Base-by-base conservation (phyloP, 208 protist species). In the Herpetomonas tarakana region DNA sequence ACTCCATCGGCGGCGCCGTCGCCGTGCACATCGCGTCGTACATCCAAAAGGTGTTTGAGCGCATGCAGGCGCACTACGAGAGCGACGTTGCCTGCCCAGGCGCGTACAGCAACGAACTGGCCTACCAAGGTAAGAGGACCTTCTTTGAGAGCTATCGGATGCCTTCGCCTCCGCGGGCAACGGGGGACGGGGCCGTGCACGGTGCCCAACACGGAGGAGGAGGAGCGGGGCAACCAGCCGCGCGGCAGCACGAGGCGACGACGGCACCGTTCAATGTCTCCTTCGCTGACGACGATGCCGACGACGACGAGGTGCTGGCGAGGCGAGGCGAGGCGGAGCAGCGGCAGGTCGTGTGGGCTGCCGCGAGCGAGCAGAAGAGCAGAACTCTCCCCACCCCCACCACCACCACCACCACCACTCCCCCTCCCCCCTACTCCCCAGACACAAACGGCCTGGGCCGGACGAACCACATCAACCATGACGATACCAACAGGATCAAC, bases 1-100 rank as follows among this genome's bases (percentile, higher is more conserved):
- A 81, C 62, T 81, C 70, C 52, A 76, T 81, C 39, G 75, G 75
- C 44, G 71, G 68, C 2, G 75, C 55, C 1, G 69, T 81, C 14
- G 66, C 70, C 14, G 62, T 81, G 35, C 75, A 81, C 63, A 52
- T 74, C 0, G 70, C 75, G 1, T 21, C 41, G 16, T 76, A 68
- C 44, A 74, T 81, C 24, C 52, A 73, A 29, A 41, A 51, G 24
- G 44, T 77, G 0, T 74, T 74, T 50, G 50, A 61, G 24, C 56
- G 50, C 31, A 52, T 71, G 52, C 66, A 46, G 29, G n/a, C 49
- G 1, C 46, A 62, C 52, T 50, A 41, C 14, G 51, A 9, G 25
- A n/a, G 58, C 2, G 45, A 59, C 11, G 25, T 65, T 3, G 41
- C 69, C 0, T 65, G 63, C 46, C 52, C 60, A 38, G 58, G 16